Conservation (phyloP, 306 rosid species). For the Glycine tomentella region DNA sequence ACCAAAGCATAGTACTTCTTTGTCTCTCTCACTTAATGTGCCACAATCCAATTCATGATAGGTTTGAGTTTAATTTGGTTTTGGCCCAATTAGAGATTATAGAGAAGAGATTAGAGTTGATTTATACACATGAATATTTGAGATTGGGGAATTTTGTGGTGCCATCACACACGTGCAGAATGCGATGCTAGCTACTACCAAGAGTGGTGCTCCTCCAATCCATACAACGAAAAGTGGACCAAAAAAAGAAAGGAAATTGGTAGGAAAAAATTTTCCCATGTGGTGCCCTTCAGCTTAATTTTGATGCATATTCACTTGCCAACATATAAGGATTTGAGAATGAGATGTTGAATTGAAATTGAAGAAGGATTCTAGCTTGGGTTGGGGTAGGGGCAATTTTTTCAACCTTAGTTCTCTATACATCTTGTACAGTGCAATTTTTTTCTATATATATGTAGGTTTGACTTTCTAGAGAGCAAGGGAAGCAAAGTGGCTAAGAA, state of each 20-base stretch:
- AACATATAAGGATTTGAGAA: constrained; percentile 29
- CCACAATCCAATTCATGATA: constrained; percentile 44
- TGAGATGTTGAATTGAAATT: constrained; percentile 44
- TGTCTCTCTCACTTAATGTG: constrained; percentile 49
- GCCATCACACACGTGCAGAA: constrained; percentile 12
- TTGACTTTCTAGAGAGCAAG: constrained; percentile 50
- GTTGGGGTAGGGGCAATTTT: constrained; percentile 32
- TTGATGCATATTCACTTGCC: constrained; percentile 24
- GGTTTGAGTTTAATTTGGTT: not conserved
- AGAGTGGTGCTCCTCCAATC: constrained; percentile 37
- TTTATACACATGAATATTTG: not conserved
- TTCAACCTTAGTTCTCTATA: constrained; percentile 45
- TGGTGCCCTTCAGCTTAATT: constrained; percentile 39
- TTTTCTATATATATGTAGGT: constrained; percentile 42
- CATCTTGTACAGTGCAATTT: constrained; percentile 57
- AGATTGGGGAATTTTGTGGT: constrained; percentile 40
- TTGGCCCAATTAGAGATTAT: constrained; percentile 6
- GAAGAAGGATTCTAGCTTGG: constrained; percentile 23
- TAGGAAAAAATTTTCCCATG: not conserved
- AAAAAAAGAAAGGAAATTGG: constrained; percentile 19
- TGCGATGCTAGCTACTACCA: constrained; percentile 7
- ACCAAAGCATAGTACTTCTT: constrained; percentile 56
- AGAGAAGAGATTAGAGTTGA: constrained; percentile 18
- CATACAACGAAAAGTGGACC: constrained; percentile 29
- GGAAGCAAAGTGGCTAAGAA: not conserved